Base-by-base conservation (phyloP, 1,139 yeast genomes). In the Geotrichum reessii region DNA sequence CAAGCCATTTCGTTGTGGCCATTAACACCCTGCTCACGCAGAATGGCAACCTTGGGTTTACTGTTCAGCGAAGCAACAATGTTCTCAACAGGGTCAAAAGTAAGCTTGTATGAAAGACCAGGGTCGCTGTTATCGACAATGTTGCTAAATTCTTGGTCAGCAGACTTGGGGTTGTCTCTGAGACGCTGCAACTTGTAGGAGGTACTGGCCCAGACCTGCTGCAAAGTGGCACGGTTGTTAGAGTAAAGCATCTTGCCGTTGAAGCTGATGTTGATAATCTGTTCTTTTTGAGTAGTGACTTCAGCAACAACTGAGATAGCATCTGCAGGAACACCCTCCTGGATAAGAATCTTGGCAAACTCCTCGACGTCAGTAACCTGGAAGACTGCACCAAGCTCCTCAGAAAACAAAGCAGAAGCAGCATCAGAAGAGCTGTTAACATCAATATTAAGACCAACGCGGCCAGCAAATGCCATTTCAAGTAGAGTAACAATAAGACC, bases 1-100 rank as follows among this genome's bases (percentile, higher is more conserved):
- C 95, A 92, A 0, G 99, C 97, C 98, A 95, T 92, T 76, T 95
- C 99, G 79, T 87, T 89, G 74, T 93, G 97, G 37, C 98, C 96
- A 72, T 95, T 95, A 58, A 93, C 97, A 76, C 99, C 99, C 76
- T 95, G 99, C 72, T 95, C 99, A 76, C 99, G 87, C 69, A 95
- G 80, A 61, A 95, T 91, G 44, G 99, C 99, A 64, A 95, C 99
- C 74, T 84, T 86, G 54, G 99, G 99, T 69, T 78, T 83, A 24
- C 71, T 63, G 24, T 75, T 70, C 50, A 79, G 71, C 27, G 67
- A 60, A 46, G 73, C 67, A 5, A 68, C 62, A 17, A 74, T 64
- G 40, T 72, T 70, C 37, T 75, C 64, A 21, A 63, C 61, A 21
- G 67, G 66, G 60, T 83, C 80, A 69, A 76, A 93, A 3, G 95